Percentiles rank a stretch among this genome's conserved stretches.
These are phyloP conservation scores for Trypanosoma vivax DNA, from an alignment of 208 protist genomes.

Conservation along the genomic window DNA sequence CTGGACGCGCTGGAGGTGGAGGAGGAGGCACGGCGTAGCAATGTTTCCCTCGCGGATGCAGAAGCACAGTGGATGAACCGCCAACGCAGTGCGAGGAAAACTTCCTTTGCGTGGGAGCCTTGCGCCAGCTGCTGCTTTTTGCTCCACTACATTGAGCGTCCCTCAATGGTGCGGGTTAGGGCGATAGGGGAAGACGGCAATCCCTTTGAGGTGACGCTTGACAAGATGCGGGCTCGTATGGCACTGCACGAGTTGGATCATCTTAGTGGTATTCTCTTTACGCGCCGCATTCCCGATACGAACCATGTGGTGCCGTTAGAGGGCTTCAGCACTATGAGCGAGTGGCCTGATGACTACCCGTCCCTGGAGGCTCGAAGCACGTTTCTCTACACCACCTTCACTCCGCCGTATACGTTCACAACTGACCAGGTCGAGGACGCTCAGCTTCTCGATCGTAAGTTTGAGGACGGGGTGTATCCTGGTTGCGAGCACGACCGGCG, in stretches of 20 bases:
- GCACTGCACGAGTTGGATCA: conserved; percentile 84
- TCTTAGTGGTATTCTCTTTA: conserved; percentile 79
- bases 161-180: conserved; percentile 46
- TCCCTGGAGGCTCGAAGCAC: conserved; percentile 87
- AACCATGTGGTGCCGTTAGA: conserved; percentile 85
- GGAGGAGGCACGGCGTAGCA: conserved; percentile 14
- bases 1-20: conserved; percentile 43
- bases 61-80: conserved; percentile 49
- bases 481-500: conserved; percentile 67
- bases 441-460: conserved; percentile 83
- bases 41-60: conserved; percentile 21
- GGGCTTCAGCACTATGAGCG: conserved; percentile 80
- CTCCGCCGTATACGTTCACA: conserved; percentile 69
- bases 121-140: conserved; percentile 85
- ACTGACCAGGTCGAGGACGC: conserved; percentile 55
- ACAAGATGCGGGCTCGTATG: conserved; percentile 75
- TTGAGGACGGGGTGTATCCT: conserved; percentile 85
- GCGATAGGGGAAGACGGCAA: conserved; percentile 39
- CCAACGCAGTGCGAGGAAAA: conserved; percentile 40
- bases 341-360: conserved; percentile 88
- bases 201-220: conserved; percentile 34
- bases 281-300: conserved; percentile 72
- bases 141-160: conserved; percentile 89
- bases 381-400: conserved; percentile 84
- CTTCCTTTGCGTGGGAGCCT: conserved; percentile 84